Percentiles rank a stretch among this genome's conserved stretches.
phyloP scores from a whole-genome alignment of 805 yeast species.

The Candida sonorensis region DNA sequence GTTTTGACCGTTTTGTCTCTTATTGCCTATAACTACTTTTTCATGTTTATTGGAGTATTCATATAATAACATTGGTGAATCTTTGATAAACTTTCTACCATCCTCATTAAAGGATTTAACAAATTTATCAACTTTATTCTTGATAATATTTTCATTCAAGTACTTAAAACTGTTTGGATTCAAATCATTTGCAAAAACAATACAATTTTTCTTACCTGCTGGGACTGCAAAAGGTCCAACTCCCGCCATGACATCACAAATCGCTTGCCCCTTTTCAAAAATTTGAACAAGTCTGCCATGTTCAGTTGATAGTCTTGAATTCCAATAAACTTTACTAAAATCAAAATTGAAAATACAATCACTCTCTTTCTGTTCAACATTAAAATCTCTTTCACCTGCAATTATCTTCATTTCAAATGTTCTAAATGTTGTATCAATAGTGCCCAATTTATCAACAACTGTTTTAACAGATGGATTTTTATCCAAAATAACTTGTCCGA shows the following conservation, averaged over 20 bases:
- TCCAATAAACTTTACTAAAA: slow-evolving; percentile 95
- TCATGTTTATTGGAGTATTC: slow-evolving; percentile 41
- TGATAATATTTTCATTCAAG: slow-evolving; percentile 53
- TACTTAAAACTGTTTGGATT: slow-evolving; percentile 81
- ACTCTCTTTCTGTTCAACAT: slow-evolving; percentile 82
- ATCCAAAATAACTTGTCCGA: slow-evolving; percentile 87
- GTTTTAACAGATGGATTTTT: slow-evolving; percentile 77
- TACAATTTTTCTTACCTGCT: slow-evolving; percentile 74
- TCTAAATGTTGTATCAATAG: slow-evolving; percentile 81
- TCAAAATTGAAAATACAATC: slow-evolving; percentile 83
- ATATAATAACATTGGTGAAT: slow-evolving; percentile 46
- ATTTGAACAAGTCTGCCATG: slow-evolving; percentile 70
- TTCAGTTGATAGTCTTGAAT: slow-evolving; percentile 88
- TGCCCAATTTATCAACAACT: slow-evolving; percentile 86
- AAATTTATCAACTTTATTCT: slow-evolving; percentile 55
- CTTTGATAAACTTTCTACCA: slow-evolving; percentile 72
- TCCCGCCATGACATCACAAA: slow-evolving; percentile 96
- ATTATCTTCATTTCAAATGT: slow-evolving; percentile 91
- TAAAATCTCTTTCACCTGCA: slow-evolving; percentile 73
- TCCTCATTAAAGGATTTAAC: slow-evolving; percentile 67
- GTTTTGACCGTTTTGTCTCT: slow-evolving; percentile 10
- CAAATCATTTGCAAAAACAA: slow-evolving; percentile 88
- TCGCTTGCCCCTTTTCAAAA: slow-evolving; percentile 61
- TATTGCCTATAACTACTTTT: slow-evolving; percentile 20
- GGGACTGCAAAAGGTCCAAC: slow-evolving; percentile 98